Evolutionary conservation across 768 basidiomycete genomes (phyloP).

Genomic region (Russula earlei): DNA sequence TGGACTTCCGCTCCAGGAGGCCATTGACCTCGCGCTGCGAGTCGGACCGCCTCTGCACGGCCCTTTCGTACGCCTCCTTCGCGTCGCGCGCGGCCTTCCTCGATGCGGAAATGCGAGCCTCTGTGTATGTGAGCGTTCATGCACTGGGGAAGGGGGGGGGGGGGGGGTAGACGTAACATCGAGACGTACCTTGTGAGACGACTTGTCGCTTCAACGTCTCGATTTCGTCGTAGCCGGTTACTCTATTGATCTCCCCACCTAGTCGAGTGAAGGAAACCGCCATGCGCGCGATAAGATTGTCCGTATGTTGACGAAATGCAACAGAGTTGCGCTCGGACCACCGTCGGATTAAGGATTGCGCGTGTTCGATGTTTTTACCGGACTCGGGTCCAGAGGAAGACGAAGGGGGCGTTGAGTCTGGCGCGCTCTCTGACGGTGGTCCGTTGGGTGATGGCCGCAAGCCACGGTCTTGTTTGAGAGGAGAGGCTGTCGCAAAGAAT

Average conservation of each 20-base stretch:
- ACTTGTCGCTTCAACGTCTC: slow-evolving; percentile 73
- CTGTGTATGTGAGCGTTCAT: slow-evolving; percentile 32
- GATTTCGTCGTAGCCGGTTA: slow-evolving; percentile 89
- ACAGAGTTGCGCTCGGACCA: slow-evolving; percentile 35
- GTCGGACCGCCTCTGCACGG: slow-evolving; percentile 69
- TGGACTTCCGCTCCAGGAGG: slow-evolving; percentile 84
- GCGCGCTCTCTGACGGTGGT: neutral
- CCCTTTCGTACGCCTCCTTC: slow-evolving; percentile 67
- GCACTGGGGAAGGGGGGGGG: too few relatives aligned
- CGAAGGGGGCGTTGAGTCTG: neutral
- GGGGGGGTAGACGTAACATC: neutral
- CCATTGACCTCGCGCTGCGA: slow-evolving; percentile 96
- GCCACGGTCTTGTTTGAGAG: neutral
- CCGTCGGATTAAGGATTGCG: slow-evolving; percentile 25
- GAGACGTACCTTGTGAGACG: slow-evolving; percentile 63
- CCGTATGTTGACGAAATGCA: slow-evolving; percentile 43
- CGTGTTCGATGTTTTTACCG: neutral
- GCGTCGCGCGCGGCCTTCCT: slow-evolving; percentile 60
- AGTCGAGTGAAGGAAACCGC: slow-evolving; percentile 59
- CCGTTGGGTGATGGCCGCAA: neutral
- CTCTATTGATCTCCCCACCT: slow-evolving; percentile 70
- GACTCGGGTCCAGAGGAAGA: neutral
- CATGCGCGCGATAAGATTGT: slow-evolving; percentile 48
- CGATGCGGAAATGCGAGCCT: slow-evolving; percentile 58
- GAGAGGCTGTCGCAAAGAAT: neutral